A percentile compares a stretch with the other conserved stretches of the same genome.
Conservation (phyloP, 106 monocot species). For the Narthecium ossifragum region DNA sequence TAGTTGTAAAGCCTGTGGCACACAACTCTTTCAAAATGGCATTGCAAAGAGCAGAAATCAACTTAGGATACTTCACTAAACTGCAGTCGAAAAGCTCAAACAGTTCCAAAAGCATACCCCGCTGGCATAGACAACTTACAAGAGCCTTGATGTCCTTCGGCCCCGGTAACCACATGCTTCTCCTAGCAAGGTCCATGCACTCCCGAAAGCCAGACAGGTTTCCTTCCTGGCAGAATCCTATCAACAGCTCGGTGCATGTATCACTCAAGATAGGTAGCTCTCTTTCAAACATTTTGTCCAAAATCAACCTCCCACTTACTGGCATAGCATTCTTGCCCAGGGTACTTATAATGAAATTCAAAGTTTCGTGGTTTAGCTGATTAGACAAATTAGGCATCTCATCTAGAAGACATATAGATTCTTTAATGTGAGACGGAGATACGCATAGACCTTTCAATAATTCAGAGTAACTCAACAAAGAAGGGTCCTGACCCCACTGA, state of each 20-base stretch:
- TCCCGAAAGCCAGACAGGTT: slow-evolving; percentile 27
- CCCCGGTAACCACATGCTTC: slow-evolving; percentile 20
- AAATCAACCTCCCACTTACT: slow-evolving; percentile 28
- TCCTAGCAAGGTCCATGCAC: slow-evolving; percentile 32
- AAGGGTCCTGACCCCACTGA: slow-evolving; percentile 40
- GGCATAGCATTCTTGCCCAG: slow-evolving; percentile 46
- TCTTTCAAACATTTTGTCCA: slow-evolving; percentile 29
- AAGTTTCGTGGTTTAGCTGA: slow-evolving; percentile 28
- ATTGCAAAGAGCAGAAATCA: slow-evolving; percentile 20
- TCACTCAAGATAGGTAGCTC: slow-evolving; percentile 28
- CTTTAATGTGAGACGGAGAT: slow-evolving; percentile 15
- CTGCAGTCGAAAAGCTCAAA: slow-evolving; percentile 36
- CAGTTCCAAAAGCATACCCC: slow-evolving; percentile 44
- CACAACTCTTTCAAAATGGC: slow-evolving; percentile 41
- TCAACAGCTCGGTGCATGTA: slow-evolving; percentile 32
- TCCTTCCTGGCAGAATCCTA: slow-evolving; percentile 30
- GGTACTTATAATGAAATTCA: slow-evolving; percentile 37
- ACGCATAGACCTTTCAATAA: slow-evolving; percentile 37
- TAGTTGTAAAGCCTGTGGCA: slow-evolving; percentile 19
- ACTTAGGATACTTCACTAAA: slow-evolving; percentile 9
- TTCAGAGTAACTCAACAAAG: slow-evolving; percentile 26
- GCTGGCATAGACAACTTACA: slow-evolving; percentile 34
- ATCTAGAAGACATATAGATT: slow-evolving; percentile 31
- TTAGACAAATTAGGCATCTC: slow-evolving; percentile 30
- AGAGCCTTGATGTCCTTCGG: slow-evolving; percentile 21